phyloP scores from a whole-genome alignment of 495 filamentous ascomycete genomes.

The Trichoderma virens region DNA sequence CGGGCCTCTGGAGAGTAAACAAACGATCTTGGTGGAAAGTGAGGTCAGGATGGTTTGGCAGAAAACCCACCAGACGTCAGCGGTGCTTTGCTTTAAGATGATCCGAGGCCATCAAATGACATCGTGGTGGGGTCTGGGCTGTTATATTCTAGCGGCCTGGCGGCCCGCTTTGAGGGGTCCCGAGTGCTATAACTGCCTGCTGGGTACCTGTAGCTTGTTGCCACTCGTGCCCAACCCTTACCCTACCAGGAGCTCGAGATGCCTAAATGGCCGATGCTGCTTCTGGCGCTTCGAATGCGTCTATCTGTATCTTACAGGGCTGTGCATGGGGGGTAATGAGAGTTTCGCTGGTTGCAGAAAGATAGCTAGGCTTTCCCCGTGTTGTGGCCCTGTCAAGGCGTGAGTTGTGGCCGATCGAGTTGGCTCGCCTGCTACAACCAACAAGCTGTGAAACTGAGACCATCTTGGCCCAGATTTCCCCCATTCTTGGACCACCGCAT shows the following conservation, averaged over 20 bases:
- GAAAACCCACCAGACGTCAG: not conserved
- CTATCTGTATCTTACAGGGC: too few relatives aligned
- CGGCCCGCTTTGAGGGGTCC: conserved; percentile 7
- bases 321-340: too few relatives aligned
- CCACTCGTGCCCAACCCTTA: not conserved
- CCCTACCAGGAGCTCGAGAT: not conserved
- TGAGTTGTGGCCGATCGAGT: too few relatives aligned
- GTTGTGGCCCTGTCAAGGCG: too few relatives aligned
- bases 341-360: too few relatives aligned
- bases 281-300: too few relatives aligned
- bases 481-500: too few relatives aligned
- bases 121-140: conserved; percentile 4
- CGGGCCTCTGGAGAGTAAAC: not conserved
- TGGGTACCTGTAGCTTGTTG: not conserved
- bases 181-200: not conserved
- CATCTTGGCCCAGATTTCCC: too few relatives aligned
- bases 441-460: too few relatives aligned
- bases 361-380: too few relatives aligned
- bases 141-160: not conserved
- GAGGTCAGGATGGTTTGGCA: not conserved
- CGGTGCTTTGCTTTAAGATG: not conserved
- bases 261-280: not conserved
- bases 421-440: too few relatives aligned
- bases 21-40: not conserved
- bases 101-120: conserved; percentile 3